phyloP scores from a whole-genome alignment of 2,329 filamentous ascomycete species.

The Trichoderma cornu-damae region DNA sequence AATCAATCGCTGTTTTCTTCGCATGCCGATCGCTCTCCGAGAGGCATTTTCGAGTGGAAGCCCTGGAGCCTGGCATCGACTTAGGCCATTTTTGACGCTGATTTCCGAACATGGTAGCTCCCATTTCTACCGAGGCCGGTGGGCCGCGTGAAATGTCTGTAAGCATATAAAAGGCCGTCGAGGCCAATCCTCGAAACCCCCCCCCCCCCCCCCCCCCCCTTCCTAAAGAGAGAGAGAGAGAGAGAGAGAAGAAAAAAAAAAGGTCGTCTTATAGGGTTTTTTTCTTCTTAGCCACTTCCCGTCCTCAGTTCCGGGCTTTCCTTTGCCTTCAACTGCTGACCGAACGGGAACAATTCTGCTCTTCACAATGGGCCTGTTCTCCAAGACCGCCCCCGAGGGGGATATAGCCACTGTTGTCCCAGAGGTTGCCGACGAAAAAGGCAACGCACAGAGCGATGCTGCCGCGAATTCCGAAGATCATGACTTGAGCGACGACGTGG shows the following conservation, averaged over 20 bases:
- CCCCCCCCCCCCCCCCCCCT: neutral
- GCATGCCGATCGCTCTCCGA: constrained; percentile 1
- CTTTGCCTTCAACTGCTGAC: neutral
- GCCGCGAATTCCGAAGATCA: constrained; percentile 31
- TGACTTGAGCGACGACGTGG: neutral
- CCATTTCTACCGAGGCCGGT: neutral
- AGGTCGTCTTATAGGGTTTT: no score
- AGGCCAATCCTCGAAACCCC: neutral
- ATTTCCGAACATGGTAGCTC: neutral
- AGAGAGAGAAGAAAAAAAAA: no score
- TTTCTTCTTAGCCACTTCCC: neutral
- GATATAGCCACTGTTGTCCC: neutral
- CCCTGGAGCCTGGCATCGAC: neutral
- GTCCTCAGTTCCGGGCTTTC: neutral
- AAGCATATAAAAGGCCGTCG: neutral
- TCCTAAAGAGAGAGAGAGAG: no score
- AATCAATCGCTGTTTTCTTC: neutral
- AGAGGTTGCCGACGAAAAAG: constrained; percentile 12
- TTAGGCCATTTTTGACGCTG: neutral
- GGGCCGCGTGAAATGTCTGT: neutral
- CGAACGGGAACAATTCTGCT: neutral
- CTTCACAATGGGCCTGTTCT: constrained; percentile 17
- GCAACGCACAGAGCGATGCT: constrained; percentile 16
- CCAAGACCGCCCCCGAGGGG: neutral
- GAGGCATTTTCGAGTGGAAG: neutral